A percentile compares a stretch with the other conserved stretches of the same genome.
These are phyloP conservation scores for Beta corolliflora DNA, from an alignment of 179 eudicot genomes.

Conservation along the genomic window DNA sequence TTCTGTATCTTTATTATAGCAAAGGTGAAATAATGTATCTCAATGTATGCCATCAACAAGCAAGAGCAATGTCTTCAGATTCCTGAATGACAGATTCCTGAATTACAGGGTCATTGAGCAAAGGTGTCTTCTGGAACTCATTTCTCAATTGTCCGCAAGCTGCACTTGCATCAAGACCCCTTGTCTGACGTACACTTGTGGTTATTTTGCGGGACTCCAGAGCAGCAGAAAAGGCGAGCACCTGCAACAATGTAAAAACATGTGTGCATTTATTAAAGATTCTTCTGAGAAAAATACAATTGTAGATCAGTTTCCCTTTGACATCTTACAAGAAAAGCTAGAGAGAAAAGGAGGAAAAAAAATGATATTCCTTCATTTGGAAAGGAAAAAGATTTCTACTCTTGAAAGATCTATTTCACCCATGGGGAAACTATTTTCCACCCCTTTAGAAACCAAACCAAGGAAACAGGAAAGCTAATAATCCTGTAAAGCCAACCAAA, in stretches of 20 bases:
- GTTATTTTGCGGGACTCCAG: constrained; percentile 81
- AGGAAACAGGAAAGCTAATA: too few relatives aligned
- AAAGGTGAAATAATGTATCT: not conserved
- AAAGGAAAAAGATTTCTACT: not conserved
- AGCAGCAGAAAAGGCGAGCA: constrained; percentile 68
- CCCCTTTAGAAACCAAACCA: too few relatives aligned
- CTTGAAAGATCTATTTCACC: too few relatives aligned
- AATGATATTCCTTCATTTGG: not conserved
- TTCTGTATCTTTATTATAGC: not conserved
- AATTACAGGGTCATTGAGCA: constrained; percentile 27
- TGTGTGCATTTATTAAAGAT: not conserved
- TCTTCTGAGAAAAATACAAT: too few relatives aligned
- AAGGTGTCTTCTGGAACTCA: constrained; percentile 83
- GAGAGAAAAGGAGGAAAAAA: too few relatives aligned
- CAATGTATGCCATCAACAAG: constrained; percentile 29
- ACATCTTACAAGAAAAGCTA: too few relatives aligned
- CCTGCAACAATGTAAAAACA: constrained; percentile 35
- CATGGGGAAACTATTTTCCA: too few relatives aligned
- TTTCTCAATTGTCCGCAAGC: constrained; percentile 98
- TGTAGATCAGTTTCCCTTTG: too few relatives aligned
- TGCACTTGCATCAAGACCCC: constrained; percentile 97
- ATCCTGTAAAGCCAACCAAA: too few relatives aligned
- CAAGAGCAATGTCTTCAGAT: constrained; percentile 31
- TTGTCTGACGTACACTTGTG: constrained; percentile 86
- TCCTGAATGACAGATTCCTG: constrained; percentile 7